Conservation (phyloP, 2,329 filamentous ascomycete species). For the Seiridium cupressi region DNA sequence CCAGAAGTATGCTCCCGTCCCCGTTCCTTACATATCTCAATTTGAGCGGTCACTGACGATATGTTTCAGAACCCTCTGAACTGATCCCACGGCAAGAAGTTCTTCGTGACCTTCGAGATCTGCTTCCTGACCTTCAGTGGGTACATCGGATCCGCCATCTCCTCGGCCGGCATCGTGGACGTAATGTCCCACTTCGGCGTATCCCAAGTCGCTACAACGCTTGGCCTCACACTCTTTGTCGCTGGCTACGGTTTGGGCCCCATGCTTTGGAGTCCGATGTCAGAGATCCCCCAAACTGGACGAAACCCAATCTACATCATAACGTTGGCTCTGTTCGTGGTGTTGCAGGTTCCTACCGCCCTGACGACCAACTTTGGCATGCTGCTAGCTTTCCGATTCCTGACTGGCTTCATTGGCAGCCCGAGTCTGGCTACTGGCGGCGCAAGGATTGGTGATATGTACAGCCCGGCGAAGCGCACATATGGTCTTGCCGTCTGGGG, state of each 20-base stretch:
- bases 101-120: constrained; percentile 25
- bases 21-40: too few species aligned
- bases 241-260: constrained; percentile 37
- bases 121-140: constrained; percentile 23
- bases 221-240: constrained; percentile 22
- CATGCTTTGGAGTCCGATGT: constrained; percentile 54
- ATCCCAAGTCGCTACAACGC: constrained; percentile 17
- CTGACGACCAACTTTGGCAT: constrained; percentile 52
- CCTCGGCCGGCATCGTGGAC: constrained; percentile 15
- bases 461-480: constrained; percentile 33
- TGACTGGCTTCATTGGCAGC: constrained; percentile 45
- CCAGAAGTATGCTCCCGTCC: neutral
- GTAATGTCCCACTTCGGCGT: constrained; percentile 18
- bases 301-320: constrained; percentile 57
- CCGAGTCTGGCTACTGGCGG: constrained; percentile 26
- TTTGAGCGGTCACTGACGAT: neutral
- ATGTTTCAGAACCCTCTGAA: constrained; percentile 40
- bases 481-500: constrained; percentile 45
- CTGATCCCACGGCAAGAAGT: constrained; percentile 38
- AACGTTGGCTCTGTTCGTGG: constrained; percentile 56
- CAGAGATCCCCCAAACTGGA: constrained; percentile 57
- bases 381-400: constrained; percentile 49
- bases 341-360: constrained; percentile 52
- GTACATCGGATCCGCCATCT: constrained; percentile 25
- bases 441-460: constrained; percentile 25